Percentiles rank a stretch among this genome's conserved stretches.
phyloP scores from a whole-genome alignment of 768 basidiomycete genomes.

The Pleurotus citrinopileatus region DNA sequence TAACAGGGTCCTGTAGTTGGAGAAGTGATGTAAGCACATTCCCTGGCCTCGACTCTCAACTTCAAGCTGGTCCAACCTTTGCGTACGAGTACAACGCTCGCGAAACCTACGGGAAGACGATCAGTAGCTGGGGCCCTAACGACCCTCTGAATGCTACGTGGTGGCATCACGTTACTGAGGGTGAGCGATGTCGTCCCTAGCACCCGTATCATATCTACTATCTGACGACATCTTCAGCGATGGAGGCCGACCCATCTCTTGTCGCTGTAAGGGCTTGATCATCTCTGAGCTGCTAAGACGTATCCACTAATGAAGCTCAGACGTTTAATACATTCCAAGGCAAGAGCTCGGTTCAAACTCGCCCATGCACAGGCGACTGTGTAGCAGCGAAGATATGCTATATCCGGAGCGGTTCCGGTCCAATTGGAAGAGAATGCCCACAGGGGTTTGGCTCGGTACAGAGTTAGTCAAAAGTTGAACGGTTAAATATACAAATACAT shows the following conservation, averaged over 20 bases:
- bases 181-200: too few species aligned
- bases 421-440: constrained; percentile 53
- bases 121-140: constrained; percentile 53
- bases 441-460: constrained; percentile 60
- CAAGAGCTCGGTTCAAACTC: constrained; percentile 55
- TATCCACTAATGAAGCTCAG: too few species aligned
- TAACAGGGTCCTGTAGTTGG: constrained; percentile 43
- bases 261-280: constrained; percentile 50
- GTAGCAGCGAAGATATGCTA: constrained; percentile 71
- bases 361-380: constrained; percentile 60
- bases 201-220: too few species aligned
- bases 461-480: constrained; percentile 8
- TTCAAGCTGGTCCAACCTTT: constrained; percentile 57
- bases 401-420: constrained; percentile 70
- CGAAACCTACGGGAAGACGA: constrained; percentile 56
- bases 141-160: constrained; percentile 80
- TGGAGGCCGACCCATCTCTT: constrained; percentile 54
- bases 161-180: constrained; percentile 80
- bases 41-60: constrained; percentile 55
- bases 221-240: constrained; percentile 40
- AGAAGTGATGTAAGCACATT: constrained; percentile 58
- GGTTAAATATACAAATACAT: not conserved
- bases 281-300: not conserved
- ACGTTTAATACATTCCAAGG: constrained; percentile 71
- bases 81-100: constrained; percentile 70